Percentiles rank a stretch among this genome's conserved stretches.
phyloP scores from a whole-genome alignment of 495 filamentous ascomycete genomes.

The Tuber aestivum region DNA sequence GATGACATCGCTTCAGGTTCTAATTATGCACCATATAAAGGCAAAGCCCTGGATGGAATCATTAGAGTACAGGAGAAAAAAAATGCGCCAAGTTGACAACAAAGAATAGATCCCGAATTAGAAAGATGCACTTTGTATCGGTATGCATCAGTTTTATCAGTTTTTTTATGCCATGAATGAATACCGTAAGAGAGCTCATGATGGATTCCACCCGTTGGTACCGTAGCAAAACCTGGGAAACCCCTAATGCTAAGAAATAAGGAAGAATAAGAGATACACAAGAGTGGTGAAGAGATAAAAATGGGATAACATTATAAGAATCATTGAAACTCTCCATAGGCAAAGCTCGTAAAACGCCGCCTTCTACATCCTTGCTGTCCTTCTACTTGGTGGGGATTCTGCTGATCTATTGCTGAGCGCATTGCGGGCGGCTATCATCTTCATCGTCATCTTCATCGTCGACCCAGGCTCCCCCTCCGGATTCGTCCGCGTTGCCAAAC shows the following conservation, averaged over 20 bases:
- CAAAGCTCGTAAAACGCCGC: neutral
- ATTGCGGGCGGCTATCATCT: conserved; percentile 57
- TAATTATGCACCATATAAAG: neutral
- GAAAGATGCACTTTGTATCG: neutral
- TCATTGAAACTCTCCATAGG: neutral
- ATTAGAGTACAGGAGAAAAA: neutral
- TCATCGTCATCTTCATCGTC: conserved; percentile 75
- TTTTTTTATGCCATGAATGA: neutral
- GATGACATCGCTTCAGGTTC: neutral
- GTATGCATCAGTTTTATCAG: neutral
- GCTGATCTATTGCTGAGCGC: conserved; percentile 54
- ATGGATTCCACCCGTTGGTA: neutral
- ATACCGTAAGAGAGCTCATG: neutral
- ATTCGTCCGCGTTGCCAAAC: conserved; percentile 53
- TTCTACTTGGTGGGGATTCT: neutral
- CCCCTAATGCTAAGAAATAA: neutral
- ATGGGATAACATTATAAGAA: conserved; percentile 8
- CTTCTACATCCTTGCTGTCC: neutral
- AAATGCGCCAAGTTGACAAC: neutral
- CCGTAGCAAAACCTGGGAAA: neutral
- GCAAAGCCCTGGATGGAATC: neutral
- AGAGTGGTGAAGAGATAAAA: conserved; percentile 7
- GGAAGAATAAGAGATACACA: conserved; percentile 8
- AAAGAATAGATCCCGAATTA: neutral
- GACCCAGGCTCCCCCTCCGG: conserved; percentile 62